Evolutionary conservation across 495 filamentous ascomycete species (phyloP).

Genomic region (Lasiosphaeriaceae sp.): DNA sequence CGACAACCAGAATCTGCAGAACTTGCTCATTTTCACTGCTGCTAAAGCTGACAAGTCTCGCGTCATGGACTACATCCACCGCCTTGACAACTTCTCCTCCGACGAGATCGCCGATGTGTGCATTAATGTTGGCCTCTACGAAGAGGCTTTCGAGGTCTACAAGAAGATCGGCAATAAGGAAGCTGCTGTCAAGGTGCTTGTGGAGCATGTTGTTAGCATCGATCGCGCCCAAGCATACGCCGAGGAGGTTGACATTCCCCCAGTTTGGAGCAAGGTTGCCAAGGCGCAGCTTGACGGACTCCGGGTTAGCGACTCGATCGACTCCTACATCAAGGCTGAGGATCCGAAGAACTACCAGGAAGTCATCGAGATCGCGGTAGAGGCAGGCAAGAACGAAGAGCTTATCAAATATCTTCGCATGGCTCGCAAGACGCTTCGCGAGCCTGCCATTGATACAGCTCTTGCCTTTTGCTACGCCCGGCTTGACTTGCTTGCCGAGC

Average conservation of each 20-base stretch:
- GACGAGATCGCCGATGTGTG: constrained; percentile 92
- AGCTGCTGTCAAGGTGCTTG: constrained; percentile 84
- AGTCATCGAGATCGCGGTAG: constrained; percentile 93
- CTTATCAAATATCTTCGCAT: constrained; percentile 95
- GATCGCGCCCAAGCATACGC: constrained; percentile 96
- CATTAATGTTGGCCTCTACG: constrained; percentile 88
- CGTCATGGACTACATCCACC: constrained; percentile 95
- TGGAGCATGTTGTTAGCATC: constrained; percentile 97
- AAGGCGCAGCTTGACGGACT: constrained; percentile 98
- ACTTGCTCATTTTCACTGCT: constrained; percentile 93
- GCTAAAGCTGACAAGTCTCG: constrained; percentile 94
- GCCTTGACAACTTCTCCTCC: constrained; percentile 80
- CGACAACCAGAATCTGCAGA: constrained; percentile 94
- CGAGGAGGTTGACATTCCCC: constrained; percentile 88
- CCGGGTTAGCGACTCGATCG: constrained; percentile 87
- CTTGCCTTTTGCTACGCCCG: constrained; percentile 92
- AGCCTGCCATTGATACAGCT: constrained; percentile 89
- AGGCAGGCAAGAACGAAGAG: constrained; percentile 96
- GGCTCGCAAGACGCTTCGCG: constrained; percentile 93
- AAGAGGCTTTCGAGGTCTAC: constrained; percentile 98
- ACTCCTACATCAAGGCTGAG: constrained; percentile 92
- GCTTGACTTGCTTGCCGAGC: constrained; percentile 82
- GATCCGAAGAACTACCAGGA: constrained; percentile 92
- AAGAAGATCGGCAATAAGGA: constrained; percentile 93
- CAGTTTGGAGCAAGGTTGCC: constrained; percentile 99